These are phyloP conservation scores for Fusarium pseudoanthophilum DNA, from an alignment of 2,329 filamentous ascomycete genomes.

Conservation along the genomic window DNA sequence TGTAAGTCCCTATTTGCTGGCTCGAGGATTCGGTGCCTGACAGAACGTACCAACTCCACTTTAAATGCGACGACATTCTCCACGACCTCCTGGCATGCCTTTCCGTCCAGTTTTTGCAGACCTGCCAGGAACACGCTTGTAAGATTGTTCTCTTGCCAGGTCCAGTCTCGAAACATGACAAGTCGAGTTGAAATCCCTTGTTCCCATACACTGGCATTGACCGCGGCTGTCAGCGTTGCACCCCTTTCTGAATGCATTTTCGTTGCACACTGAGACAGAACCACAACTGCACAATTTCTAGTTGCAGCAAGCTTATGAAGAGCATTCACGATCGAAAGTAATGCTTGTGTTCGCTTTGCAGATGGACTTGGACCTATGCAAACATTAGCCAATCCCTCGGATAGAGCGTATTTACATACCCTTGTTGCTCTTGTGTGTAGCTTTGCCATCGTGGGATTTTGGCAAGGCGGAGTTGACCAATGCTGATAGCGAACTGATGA, in stretches of 20 bases:
- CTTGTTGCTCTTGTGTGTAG: conserved; percentile 52
- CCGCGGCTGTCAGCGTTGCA: conserved; percentile 77
- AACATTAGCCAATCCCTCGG: conserved; percentile 17
- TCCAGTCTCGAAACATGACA: conserved; percentile 83
- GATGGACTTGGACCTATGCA: conserved; percentile 51
- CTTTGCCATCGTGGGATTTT: conserved; percentile 59
- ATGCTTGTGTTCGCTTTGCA: conserved; percentile 60
- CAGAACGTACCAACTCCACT: conserved; percentile 56
- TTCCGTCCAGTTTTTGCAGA: conserved; percentile 73
- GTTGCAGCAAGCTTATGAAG: conserved; percentile 81
- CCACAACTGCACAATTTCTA: conserved; percentile 76
- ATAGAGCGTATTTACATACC: conserved; percentile 46
- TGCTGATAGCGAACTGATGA: conserved; percentile 82
- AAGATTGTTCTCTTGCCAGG: conserved; percentile 58
- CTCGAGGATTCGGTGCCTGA: conserved; percentile 26
- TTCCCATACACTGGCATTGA: conserved; percentile 84
- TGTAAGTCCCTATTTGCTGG: conserved; percentile 36
- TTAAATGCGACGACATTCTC: conserved; percentile 61
- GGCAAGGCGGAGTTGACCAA: conserved; percentile 83
- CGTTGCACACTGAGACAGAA: conserved; percentile 85
- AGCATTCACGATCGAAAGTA: conserved; percentile 73
- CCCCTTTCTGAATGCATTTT: conserved; percentile 74
- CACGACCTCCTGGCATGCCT: conserved; percentile 52
- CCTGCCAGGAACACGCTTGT: conserved; percentile 68
- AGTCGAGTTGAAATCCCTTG: conserved; percentile 77